phyloP scores from a whole-genome alignment of 495 filamentous ascomycete species.

The Penicillium dipodomyicola region DNA sequence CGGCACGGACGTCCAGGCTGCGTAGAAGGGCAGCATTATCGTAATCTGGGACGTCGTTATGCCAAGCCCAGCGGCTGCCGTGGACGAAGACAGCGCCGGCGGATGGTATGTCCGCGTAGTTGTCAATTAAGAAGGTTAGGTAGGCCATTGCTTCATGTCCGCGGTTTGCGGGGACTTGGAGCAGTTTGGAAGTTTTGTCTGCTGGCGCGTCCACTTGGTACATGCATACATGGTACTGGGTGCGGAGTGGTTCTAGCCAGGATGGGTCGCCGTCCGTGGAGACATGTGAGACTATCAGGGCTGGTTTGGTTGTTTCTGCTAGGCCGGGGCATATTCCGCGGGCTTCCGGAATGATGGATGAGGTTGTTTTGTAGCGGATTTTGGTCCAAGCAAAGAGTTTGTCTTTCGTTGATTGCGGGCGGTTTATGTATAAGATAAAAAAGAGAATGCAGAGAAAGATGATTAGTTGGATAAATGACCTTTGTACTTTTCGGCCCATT shows the following conservation, averaged over 20 bases:
- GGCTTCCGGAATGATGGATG: constrained; percentile 24
- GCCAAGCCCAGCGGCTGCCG: constrained; percentile 45
- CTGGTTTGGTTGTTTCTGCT: constrained; percentile 33
- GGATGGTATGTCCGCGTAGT: constrained; percentile 58
- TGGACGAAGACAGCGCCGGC: constrained; percentile 46
- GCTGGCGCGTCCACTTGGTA: constrained; percentile 57
- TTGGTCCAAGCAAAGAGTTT: constrained; percentile 37
- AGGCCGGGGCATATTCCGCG: constrained; percentile 39
- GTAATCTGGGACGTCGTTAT: constrained; percentile 43
- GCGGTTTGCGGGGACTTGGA: constrained; percentile 62
- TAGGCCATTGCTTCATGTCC: constrained; percentile 69
- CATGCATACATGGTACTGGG: constrained; percentile 41
- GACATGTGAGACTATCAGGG: constrained; percentile 39
- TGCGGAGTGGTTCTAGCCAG: constrained; percentile 35
- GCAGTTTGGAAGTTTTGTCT: constrained; percentile 31
- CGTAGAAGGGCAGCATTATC: constrained; percentile 41
- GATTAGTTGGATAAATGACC: constrained; percentile 29
- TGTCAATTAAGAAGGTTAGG: constrained; percentile 64
- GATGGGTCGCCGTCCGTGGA: constrained; percentile 34
- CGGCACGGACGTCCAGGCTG: constrained; percentile 31
- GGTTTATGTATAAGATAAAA: constrained; percentile 36
- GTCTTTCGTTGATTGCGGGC: constrained; percentile 22
- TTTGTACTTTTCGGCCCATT: constrained; percentile 26
- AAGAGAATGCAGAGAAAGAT: constrained; percentile 31
- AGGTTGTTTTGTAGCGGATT: constrained; percentile 36